These are phyloP conservation scores for Tolypocladium ovalisporum DNA, from an alignment of 2,329 filamentous ascomycete species.

Conservation along the genomic window DNA sequence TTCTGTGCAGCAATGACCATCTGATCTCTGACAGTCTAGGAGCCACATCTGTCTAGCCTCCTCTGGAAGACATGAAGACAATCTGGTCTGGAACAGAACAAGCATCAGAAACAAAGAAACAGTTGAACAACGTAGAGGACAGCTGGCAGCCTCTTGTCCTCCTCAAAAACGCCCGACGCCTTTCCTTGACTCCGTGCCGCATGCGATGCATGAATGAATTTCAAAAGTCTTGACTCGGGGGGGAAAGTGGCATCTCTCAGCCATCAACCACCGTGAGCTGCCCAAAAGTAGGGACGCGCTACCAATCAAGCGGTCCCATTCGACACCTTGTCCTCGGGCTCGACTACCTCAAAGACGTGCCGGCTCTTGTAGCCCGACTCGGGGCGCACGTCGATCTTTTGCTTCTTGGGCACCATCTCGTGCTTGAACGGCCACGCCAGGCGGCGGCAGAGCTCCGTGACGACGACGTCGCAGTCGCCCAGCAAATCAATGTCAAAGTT, in stretches of 20 bases:
- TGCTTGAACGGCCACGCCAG: constrained; percentile 73
- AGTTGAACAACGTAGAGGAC: neutral
- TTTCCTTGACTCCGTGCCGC: neutral
- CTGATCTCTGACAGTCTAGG: neutral
- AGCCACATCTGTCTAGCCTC: neutral
- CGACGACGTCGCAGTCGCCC: constrained; percentile 88
- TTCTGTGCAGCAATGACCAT: neutral
- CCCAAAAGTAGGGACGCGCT: no score
- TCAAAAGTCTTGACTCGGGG: no score
- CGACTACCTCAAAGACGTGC: constrained; percentile 22
- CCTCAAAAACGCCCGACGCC: neutral
- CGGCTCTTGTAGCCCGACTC: constrained; percentile 23
- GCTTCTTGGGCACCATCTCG: constrained; percentile 66
- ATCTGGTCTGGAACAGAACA: no score
- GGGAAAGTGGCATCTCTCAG: no score
- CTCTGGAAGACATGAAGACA: neutral
- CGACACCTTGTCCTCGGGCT: neutral
- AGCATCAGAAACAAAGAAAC: neutral
- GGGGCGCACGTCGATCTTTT: constrained; percentile 45
- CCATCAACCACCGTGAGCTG: no score
- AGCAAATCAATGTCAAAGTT: constrained; percentile 94
- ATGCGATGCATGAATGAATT: no score
- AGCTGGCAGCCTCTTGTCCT: neutral
- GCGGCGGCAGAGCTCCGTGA: constrained; percentile 73
- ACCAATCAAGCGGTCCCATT: neutral